Evolutionary conservation across 2,329 filamentous ascomycete genomes (phyloP).

Genomic region (Orbilia brochopaga): DNA sequence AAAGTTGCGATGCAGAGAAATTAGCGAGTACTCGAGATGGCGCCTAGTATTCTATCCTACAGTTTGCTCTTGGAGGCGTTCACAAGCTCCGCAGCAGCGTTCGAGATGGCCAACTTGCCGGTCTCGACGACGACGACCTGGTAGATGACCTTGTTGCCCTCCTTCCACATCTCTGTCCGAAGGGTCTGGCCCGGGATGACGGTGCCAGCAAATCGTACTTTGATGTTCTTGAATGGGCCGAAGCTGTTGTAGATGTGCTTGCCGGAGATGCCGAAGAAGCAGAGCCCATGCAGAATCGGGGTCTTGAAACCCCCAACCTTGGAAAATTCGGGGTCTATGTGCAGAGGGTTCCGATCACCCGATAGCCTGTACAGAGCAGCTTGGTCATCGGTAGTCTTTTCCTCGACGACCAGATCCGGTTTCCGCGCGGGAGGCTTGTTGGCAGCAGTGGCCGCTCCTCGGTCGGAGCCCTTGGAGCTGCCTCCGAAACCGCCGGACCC

Average conservation of each 20-base stretch:
- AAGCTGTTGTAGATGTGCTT: slow-evolving; percentile 88
- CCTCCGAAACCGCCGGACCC: slow-evolving; percentile 91
- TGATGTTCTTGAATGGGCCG: slow-evolving; percentile 85
- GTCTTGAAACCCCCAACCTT: slow-evolving; percentile 93
- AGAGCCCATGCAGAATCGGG: slow-evolving; percentile 95
- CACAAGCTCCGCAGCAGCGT: slow-evolving; percentile 77
- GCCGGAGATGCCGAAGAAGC: slow-evolving; percentile 87
- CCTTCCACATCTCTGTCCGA: slow-evolving; percentile 93
- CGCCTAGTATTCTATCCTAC: slow-evolving; percentile 55
- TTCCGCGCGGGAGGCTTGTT: slow-evolving; percentile 78
- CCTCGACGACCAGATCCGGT: slow-evolving; percentile 82
- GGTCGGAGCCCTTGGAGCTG: slow-evolving; percentile 74
- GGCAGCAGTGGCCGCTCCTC: slow-evolving; percentile 78
- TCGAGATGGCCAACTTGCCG: slow-evolving; percentile 83
- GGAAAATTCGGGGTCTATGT: slow-evolving; percentile 92
- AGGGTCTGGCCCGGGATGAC: slow-evolving; percentile 89
- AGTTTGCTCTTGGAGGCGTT: slow-evolving; percentile 62
- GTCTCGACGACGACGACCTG: slow-evolving; percentile 91
- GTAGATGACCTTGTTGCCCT: slow-evolving; percentile 78
- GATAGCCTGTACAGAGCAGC: slow-evolving; percentile 91
- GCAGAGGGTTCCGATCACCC: slow-evolving; percentile 93
- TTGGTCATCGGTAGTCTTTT: slow-evolving; percentile 86
- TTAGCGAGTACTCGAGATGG: no score
- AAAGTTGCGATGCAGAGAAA: no score
- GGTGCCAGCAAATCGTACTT: slow-evolving; percentile 85